A percentile compares a stretch with the other conserved stretches of the same genome.
Conservation (phyloP, 1,284 basidiomycete genomes). For the Microstroma glucosiphilum region DNA sequence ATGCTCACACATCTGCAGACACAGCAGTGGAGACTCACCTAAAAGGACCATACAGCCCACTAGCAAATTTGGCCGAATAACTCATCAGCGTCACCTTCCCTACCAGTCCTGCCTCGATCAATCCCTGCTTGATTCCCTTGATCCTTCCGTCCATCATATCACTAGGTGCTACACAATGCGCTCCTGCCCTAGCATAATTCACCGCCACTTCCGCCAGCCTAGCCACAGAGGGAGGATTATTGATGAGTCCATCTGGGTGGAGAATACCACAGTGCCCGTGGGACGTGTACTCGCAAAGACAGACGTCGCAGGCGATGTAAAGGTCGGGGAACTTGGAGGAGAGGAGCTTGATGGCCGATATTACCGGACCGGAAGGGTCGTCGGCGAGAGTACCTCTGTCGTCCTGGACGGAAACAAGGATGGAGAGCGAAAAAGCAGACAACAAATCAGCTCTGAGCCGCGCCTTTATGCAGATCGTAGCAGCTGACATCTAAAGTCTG, state of each 20-base stretch:
- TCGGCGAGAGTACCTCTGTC: conserved; percentile 77
- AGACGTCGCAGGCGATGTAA: conserved; percentile 83
- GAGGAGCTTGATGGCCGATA: conserved; percentile 76
- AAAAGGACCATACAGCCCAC: conserved; percentile 94
- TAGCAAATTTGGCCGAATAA: conserved; percentile 98
- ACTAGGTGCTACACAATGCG: conserved; percentile 94
- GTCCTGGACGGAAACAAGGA: conserved; percentile 60
- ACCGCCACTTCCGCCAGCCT: conserved; percentile 89
- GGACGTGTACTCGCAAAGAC: conserved; percentile 98
- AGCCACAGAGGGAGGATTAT: conserved; percentile 55
- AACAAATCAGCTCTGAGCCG: neutral
- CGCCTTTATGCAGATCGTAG: too few relatives aligned
- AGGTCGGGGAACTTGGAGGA: conserved; percentile 65
- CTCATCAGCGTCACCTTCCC: conserved; percentile 73
- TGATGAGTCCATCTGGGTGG: conserved; percentile 65
- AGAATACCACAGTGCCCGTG: conserved; percentile 94
- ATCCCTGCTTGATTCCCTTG: conserved; percentile 74
- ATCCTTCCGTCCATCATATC: conserved; percentile 99
- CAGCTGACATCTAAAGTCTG: too few relatives aligned
- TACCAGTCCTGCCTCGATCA: conserved; percentile 77
- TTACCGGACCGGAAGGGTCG: conserved; percentile 82
- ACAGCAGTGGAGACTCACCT: conserved; percentile 48
- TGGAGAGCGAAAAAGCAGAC: neutral
- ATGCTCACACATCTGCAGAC: conserved; percentile 55
- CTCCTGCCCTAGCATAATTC: conserved; percentile 85